Base-by-base conservation (phyloP, 768 basidiomycete genomes). In the Termitomyces sp. region DNA sequence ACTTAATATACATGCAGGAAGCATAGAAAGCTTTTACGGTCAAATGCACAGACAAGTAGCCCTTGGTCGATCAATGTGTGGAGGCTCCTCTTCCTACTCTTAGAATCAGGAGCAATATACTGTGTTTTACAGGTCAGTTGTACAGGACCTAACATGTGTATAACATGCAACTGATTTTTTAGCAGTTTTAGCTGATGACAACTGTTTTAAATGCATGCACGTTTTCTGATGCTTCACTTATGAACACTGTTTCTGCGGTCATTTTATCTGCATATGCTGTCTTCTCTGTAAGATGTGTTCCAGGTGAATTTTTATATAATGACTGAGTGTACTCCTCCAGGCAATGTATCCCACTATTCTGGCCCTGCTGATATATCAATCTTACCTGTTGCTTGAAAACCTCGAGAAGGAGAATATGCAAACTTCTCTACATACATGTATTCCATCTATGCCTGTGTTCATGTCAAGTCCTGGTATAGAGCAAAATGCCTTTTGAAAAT, bases 311-410 rank as follows among this genome's bases (percentile, higher is more conserved):
- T 12, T n/a, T n/a, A 5, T 3, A 48, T 18, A 23, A 5, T 33
- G 9, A 30, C 38, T 50, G 33, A 23, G 18, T 16, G 16, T 28
- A 3, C 28, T 32, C 9, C 32, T 53, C 30, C 10, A 59, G 58
- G 58, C 58, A 18, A 59, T 59, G 58, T 59, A 59, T 32, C 51
- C 58, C 1, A 59, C 51, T 6, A 38, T 59, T 20, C 2, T 59
- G 3, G 23, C 36, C 8, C 32, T 46, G 5, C 10, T 59, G 4
- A 5, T 52, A 20, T 50, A 40, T 10, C 18, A 26, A 1, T 46
- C 58, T 20, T 54, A 12, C 35, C 16, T 59, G 3, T 30, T 38
- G 26, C 18, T 53, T 23, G 35, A 48, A 18, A n/a, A 47, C 12
- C n/a, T 38, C 18, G 18, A 53, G 14, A 18, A 53, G 14, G 35